These are phyloP conservation scores for Phytophthora colocasiae DNA, from an alignment of 352 stramenopile species.

Conservation along the genomic window DNA sequence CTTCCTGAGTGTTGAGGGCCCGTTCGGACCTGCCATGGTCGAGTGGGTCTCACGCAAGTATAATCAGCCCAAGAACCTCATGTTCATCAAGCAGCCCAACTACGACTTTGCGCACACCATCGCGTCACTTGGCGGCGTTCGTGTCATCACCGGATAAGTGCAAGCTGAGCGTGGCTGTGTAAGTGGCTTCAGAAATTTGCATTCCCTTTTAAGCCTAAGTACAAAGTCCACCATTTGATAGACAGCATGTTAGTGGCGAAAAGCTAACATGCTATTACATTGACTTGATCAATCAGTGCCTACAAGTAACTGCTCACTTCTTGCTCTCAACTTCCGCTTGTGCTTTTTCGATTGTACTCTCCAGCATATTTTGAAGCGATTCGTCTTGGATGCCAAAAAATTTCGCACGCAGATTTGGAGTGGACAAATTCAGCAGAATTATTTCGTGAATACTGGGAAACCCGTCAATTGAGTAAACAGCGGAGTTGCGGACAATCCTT, in stretches of 20 bases:
- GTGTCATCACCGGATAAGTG: slow-evolving; percentile 90
- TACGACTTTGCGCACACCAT: slow-evolving; percentile 94
- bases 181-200: slow-evolving; percentile 13
- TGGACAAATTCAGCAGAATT: slow-evolving; percentile 2
- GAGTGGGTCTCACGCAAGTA: slow-evolving; percentile 93
- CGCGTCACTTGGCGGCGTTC: slow-evolving; percentile 90
- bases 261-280: too few species aligned
- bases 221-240: neutral
- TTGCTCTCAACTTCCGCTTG: too few species aligned
- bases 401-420: neutral
- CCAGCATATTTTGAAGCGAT: neutral
- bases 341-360: neutral
- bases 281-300: too few species aligned
- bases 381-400: slow-evolving; percentile 1
- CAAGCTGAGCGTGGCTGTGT: neutral
- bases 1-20: slow-evolving; percentile 89
- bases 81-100: slow-evolving; percentile 97
- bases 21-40: slow-evolving; percentile 90
- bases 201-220: slow-evolving; percentile 11
- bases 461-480: neutral
- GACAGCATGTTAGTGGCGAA: too few species aligned
- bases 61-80: slow-evolving; percentile 93
- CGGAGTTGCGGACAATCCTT: neutral
- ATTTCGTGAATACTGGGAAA: neutral
- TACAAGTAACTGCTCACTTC: too few species aligned